These are phyloP conservation scores for Trametes villosa DNA, from an alignment of 768 basidiomycete species.

Conservation along the genomic window DNA sequence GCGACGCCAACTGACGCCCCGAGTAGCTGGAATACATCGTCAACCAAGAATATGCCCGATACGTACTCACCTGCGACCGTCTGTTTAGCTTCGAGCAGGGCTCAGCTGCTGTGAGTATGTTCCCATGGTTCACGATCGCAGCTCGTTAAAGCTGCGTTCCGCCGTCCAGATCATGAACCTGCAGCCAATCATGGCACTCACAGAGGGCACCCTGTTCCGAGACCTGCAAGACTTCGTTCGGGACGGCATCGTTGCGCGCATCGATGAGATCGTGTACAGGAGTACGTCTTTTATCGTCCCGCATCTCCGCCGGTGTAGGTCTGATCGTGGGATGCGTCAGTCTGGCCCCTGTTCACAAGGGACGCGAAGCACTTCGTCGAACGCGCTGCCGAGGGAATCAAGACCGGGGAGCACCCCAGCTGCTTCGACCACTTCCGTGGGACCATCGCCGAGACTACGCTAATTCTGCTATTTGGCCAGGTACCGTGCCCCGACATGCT, in stretches of 20 bases:
- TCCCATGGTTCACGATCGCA: background rate
- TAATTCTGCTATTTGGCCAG: constrained; percentile 37
- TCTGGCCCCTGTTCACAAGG: constrained; percentile 30
- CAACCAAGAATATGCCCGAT: constrained; percentile 32
- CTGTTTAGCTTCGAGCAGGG: constrained; percentile 40
- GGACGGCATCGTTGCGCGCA: constrained; percentile 33
- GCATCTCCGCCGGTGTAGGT: background rate
- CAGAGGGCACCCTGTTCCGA: constrained; percentile 33
- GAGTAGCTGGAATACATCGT: constrained; percentile 41
- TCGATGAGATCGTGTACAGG: constrained; percentile 30
- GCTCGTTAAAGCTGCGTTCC: background rate
- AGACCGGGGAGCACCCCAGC: constrained; percentile 22
- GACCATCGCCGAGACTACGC: constrained; percentile 39
- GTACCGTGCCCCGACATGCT: constrained; percentile 13
- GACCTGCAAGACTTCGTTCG: constrained; percentile 37
- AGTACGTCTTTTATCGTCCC: constrained; percentile 3
- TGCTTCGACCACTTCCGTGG: constrained; percentile 36
- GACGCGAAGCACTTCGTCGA: constrained; percentile 27
- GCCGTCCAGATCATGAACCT: constrained; percentile 35
- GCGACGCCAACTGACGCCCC: background rate
- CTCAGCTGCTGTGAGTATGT: constrained; percentile 32
- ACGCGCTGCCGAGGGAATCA: constrained; percentile 10
- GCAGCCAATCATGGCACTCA: constrained; percentile 33
- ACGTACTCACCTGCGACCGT: constrained; percentile 36
- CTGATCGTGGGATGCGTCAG: constrained; percentile 8